These are phyloP conservation scores for Pythium aquatile DNA, from an alignment of 352 stramenopile species.

Conservation along the genomic window DNA sequence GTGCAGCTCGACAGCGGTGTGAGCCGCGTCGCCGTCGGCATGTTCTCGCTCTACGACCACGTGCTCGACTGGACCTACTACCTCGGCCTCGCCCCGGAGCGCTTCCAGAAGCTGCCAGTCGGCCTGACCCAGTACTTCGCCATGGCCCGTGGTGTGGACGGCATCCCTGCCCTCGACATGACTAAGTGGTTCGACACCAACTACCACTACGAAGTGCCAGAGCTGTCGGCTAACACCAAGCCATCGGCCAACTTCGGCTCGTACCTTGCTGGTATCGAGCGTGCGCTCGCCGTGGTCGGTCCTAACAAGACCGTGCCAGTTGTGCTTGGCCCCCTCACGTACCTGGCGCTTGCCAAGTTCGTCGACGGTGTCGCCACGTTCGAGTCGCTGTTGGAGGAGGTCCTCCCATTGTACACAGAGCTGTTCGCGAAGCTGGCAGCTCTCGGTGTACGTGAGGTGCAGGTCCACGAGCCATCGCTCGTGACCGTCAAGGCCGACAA, in stretches of 20 bases:
- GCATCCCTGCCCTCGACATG: constrained; percentile 91
- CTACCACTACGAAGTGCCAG: constrained; percentile 95
- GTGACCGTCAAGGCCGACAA: constrained; percentile 67
- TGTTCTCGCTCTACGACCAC: constrained; percentile 92
- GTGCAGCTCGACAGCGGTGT: constrained; percentile 81
- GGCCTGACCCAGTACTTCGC: constrained; percentile 86
- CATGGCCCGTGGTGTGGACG: constrained; percentile 89
- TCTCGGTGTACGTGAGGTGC: constrained; percentile 82
- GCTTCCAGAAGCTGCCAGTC: constrained; percentile 63
- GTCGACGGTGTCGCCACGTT: constrained; percentile 59
- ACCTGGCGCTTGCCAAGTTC: constrained; percentile 79
- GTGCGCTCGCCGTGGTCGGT: constrained; percentile 77
- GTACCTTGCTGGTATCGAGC: constrained; percentile 74
- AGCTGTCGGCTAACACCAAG: constrained; percentile 74
- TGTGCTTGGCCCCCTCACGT: constrained; percentile 83
- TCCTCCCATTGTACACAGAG: constrained; percentile 79
- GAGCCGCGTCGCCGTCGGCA: constrained; percentile 74
- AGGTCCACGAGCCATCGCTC: constrained; percentile 91
- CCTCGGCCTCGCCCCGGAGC: constrained; percentile 71
- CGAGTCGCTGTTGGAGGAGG: constrained; percentile 60
- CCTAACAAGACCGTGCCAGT: constrained; percentile 80
- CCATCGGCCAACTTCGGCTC: constrained; percentile 77
- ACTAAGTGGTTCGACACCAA: constrained; percentile 96
- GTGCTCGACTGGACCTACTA: constrained; percentile 89
- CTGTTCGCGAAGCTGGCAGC: constrained; percentile 69